phyloP scores from a whole-genome alignment of 1,284 basidiomycete genomes.

The Ustilago vetiveriae region DNA sequence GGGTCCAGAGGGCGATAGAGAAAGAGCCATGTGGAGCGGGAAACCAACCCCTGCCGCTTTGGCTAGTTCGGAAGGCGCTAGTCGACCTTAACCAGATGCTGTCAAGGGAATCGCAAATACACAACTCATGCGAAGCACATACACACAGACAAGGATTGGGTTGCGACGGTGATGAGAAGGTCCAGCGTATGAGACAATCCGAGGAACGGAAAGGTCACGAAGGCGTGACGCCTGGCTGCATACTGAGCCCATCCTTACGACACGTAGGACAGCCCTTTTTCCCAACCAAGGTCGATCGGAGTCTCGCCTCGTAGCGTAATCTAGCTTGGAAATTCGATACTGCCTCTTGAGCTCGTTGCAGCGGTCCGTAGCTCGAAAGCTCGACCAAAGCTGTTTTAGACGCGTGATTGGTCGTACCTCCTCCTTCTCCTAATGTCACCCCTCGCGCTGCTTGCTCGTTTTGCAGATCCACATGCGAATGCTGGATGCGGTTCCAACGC shows the following conservation, averaged over 20 bases:
- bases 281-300: conserved; percentile 24
- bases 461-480: background rate
- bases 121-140: too few relatives aligned
- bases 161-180: too few relatives aligned
- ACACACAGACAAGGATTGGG: too few relatives aligned
- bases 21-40: conserved; percentile 52
- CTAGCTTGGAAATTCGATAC: conserved; percentile 23
- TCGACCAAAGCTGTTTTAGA: conserved; percentile 3
- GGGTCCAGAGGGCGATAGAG: conserved; percentile 35
- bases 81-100: background rate
- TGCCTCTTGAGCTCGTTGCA: conserved; percentile 19
- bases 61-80: conserved; percentile 10
- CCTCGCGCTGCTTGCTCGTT: background rate
- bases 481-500: conserved; percentile 22
- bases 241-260: conserved; percentile 17
- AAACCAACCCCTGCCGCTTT: conserved; percentile 24
- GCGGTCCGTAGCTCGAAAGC: conserved; percentile 33
- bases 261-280: conserved; percentile 42
- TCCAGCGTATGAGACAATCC: too few relatives aligned
- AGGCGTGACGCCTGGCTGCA: background rate
- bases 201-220: too few relatives aligned
- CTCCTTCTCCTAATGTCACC: background rate
- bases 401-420: conserved; percentile 7
- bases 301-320: conserved; percentile 42
- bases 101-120: too few relatives aligned